Percentiles rank a stretch among this genome's conserved stretches.
Evolutionary conservation across 2,329 filamentous ascomycete genomes (phyloP).

Genomic region (Xylariaceae sp.): DNA sequence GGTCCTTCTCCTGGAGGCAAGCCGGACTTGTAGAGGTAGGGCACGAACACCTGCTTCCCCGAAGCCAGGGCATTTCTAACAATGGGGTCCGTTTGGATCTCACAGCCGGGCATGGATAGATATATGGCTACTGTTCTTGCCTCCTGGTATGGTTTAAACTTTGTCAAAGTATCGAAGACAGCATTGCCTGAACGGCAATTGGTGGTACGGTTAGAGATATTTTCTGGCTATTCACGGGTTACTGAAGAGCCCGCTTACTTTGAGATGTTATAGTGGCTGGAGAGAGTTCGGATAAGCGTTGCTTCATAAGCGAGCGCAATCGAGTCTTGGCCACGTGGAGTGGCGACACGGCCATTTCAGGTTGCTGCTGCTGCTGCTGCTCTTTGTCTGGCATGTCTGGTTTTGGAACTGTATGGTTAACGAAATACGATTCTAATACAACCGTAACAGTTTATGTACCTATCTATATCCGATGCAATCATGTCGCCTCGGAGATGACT

Average conservation of each 20-base stretch:
- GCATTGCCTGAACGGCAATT: conserved; percentile 48
- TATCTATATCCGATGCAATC: too few relatives aligned
- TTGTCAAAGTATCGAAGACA: conserved; percentile 59
- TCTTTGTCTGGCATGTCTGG: conserved; percentile 20
- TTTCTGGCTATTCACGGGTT: neutral
- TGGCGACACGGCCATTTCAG: conserved; percentile 32
- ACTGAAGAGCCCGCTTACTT: conserved; percentile 49
- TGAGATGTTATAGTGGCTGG: conserved; percentile 59
- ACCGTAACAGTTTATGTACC: neutral
- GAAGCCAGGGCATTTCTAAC: conserved; percentile 70
- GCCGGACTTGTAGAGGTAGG: conserved; percentile 68
- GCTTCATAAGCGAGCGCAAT: conserved; percentile 64
- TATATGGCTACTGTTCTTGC: conserved; percentile 79
- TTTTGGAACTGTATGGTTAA: neutral
- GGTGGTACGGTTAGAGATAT: conserved; percentile 5
- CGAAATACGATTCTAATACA: neutral
- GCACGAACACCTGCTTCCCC: conserved; percentile 86
- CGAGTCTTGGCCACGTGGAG: conserved; percentile 69
- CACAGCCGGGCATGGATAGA: conserved; percentile 83
- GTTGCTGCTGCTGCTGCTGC: conserved; percentile 20
- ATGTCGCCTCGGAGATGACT: too few relatives aligned
- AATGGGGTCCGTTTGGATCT: conserved; percentile 78
- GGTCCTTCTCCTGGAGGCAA: conserved; percentile 49
- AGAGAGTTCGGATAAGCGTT: conserved; percentile 55
- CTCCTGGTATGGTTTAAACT: conserved; percentile 66